Evolutionary conservation across 2,329 filamentous ascomycete genomes (phyloP).

Genomic region (Cladobotryum protrusum): DNA sequence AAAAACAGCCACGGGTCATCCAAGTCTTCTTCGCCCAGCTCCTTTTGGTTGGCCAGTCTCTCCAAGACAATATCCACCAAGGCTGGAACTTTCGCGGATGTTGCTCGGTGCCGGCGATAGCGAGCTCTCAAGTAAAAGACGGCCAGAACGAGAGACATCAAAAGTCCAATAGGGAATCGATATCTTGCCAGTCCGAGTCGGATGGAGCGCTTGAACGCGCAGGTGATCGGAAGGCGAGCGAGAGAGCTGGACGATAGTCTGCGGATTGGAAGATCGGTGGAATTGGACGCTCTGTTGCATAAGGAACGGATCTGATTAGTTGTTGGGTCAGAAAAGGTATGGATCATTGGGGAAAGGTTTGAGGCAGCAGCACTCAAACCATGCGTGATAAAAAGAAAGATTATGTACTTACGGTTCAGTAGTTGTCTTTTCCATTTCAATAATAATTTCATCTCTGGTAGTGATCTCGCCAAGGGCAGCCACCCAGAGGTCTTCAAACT

Average conservation of each 20-base stretch:
- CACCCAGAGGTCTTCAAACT: slow-evolving; percentile 85
- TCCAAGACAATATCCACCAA: slow-evolving; percentile 82
- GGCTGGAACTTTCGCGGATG: slow-evolving; percentile 67
- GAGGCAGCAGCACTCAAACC: neutral
- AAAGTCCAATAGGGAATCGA: slow-evolving; percentile 74
- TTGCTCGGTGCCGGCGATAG: slow-evolving; percentile 57
- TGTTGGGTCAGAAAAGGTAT: slow-evolving; percentile 44
- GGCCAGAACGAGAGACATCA: slow-evolving; percentile 45
- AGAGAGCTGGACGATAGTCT: slow-evolving; percentile 79
- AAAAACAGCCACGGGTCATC: slow-evolving; percentile 79
- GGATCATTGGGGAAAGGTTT: slow-evolving; percentile 14
- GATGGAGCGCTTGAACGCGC: slow-evolving; percentile 71
- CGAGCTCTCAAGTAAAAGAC: slow-evolving; percentile 58
- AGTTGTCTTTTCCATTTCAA: slow-evolving; percentile 29
- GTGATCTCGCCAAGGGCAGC: slow-evolving; percentile 68
- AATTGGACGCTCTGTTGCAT: slow-evolving; percentile 65
- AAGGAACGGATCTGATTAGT: slow-evolving; percentile 79
- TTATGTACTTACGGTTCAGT: slow-evolving; percentile 43
- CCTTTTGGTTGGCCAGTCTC: slow-evolving; percentile 75
- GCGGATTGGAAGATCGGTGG: slow-evolving; percentile 54
- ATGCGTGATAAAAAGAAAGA: slow-evolving; percentile 13
- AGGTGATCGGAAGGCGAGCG: slow-evolving; percentile 83
- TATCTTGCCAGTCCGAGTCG: slow-evolving; percentile 76
- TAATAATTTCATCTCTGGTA: slow-evolving; percentile 53
- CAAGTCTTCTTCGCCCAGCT: slow-evolving; percentile 61